These are phyloP conservation scores for Metarhizium humberi DNA, from an alignment of 2,329 filamentous ascomycete species.

Conservation along the genomic window DNA sequence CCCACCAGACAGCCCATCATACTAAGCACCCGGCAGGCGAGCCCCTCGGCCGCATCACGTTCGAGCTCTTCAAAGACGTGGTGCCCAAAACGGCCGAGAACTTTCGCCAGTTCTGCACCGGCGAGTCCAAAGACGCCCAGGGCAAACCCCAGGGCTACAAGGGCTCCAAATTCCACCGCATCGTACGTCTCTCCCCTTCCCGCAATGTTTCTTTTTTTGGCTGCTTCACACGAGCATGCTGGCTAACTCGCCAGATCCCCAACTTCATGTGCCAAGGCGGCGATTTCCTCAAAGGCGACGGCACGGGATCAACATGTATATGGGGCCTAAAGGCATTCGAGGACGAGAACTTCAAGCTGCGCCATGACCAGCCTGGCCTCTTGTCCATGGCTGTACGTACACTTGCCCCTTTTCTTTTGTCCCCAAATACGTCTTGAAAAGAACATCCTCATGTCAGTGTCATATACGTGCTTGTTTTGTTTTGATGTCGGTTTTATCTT, in stretches of 20 bases:
- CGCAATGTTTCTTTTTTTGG: too few species aligned
- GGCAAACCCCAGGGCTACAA: constrained; percentile 89
- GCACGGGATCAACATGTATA: constrained; percentile 79
- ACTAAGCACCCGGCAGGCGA: constrained; percentile 47
- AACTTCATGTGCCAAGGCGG: constrained; percentile 98
- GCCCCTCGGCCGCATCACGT: constrained; percentile 75
- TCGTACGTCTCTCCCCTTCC: constrained; percentile 46
- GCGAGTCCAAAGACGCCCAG: constrained; percentile 71
- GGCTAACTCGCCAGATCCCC: constrained; percentile 57
- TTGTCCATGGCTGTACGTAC: constrained; percentile 82
- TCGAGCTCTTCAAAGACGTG: constrained; percentile 80
- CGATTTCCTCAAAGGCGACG: constrained; percentile 89
- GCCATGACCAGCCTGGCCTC: constrained; percentile 71
- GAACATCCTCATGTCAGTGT: too few species aligned
- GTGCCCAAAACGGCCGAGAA: constrained; percentile 90
- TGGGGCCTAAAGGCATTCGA: constrained; percentile 78
- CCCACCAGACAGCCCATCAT: too few species aligned
- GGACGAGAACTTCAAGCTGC: constrained; percentile 80
- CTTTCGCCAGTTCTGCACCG: constrained; percentile 94
- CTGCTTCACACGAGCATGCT: too few species aligned
- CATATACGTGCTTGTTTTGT: too few species aligned
- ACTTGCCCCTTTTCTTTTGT: background rate
- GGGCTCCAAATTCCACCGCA: constrained; percentile 85
- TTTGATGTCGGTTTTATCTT: too few species aligned
- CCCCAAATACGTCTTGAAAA: background rate